phyloP scores from a whole-genome alignment of 2,329 filamentous ascomycete genomes.

The Lecanoromycetidae sp. region DNA sequence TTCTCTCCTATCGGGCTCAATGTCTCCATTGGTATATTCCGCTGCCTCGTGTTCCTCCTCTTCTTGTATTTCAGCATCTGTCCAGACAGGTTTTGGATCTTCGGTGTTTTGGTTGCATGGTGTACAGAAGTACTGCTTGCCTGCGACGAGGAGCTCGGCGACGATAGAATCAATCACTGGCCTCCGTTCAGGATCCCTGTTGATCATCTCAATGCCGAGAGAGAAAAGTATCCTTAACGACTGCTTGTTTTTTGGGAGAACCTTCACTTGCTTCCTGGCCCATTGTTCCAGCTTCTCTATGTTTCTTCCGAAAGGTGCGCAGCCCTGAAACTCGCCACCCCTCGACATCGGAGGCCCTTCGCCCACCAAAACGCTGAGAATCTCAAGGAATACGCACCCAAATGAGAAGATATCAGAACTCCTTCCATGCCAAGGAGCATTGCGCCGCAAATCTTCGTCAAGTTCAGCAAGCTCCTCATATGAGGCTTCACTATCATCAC shows the following conservation, averaged over 20 bases:
- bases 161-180: background rate
- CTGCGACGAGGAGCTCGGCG: background rate
- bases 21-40: background rate
- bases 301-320: background rate
- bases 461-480: background rate
- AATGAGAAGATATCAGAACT: constrained; percentile 1
- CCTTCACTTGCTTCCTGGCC: background rate
- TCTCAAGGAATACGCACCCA: constrained; percentile 4
- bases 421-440: background rate
- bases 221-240: background rate
- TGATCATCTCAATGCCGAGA: background rate
- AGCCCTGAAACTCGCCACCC: background rate
- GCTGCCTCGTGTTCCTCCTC: background rate
- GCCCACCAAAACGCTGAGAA: background rate
- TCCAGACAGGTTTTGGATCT: background rate
- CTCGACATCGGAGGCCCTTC: background rate
- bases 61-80: background rate
- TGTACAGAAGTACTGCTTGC: background rate
- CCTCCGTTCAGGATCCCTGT: background rate
- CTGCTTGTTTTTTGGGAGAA: background rate
- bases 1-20: background rate
- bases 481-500: background rate
- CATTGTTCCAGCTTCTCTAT: background rate
- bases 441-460: background rate
- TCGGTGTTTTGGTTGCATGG: background rate